phyloP scores from a whole-genome alignment of 73 alveolate species.

The Paraurostyla sp. region DNA sequence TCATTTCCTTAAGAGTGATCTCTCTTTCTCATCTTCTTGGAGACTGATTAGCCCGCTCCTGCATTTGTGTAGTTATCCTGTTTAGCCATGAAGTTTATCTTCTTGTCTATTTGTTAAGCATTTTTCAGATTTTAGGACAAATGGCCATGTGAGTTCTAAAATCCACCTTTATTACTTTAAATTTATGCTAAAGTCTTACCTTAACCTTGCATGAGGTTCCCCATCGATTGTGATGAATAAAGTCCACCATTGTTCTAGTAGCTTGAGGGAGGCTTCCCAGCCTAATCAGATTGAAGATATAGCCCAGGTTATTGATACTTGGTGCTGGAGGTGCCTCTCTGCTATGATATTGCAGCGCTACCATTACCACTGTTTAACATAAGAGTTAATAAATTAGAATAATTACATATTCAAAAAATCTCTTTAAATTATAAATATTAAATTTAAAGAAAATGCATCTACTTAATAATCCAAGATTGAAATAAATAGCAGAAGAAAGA shows the following conservation, averaged over 20 bases:
- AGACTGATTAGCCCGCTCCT: not conserved
- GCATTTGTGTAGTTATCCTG: not conserved
- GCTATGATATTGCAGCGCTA: too few species aligned
- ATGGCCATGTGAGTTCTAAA: not conserved
- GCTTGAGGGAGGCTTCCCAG: too few species aligned
- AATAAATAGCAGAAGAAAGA: not conserved
- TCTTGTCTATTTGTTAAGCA: slow-evolving; percentile 22
- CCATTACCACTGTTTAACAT: not conserved
- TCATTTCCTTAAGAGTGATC: too few species aligned
- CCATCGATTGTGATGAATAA: too few species aligned
- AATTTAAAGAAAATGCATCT: slow-evolving; percentile 29
- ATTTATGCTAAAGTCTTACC: not conserved
- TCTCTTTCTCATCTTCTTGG: not conserved
- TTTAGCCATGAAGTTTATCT: too few species aligned
- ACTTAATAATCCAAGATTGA: not conserved
- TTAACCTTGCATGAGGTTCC: not conserved
- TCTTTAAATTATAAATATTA: not conserved
- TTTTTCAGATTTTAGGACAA: not conserved
- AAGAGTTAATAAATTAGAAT: not conserved
- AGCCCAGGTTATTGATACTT: too few species aligned
- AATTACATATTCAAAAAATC: not conserved
- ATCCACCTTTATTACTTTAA: not conserved
- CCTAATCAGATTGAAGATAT: too few species aligned
- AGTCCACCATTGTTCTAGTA: too few species aligned
- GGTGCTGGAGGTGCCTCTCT: too few species aligned